Percentiles rank a stretch among this genome's conserved stretches.
Conservation (phyloP, 345 rosid genomes). For the Bruguiera sexangula region DNA sequence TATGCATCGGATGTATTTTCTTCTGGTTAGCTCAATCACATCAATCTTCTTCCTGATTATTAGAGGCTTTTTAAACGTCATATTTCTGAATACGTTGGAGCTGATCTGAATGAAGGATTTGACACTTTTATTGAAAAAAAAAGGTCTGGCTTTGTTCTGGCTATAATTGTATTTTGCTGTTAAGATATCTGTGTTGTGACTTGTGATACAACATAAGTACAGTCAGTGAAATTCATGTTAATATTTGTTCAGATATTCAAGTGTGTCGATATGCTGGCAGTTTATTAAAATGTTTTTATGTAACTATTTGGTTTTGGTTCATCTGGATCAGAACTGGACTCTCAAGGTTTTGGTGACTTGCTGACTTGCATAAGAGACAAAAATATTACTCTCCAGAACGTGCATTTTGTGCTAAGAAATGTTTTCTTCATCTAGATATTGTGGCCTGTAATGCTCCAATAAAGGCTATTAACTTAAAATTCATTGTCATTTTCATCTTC, state of each 20-base stretch:
- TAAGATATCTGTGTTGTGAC: neutral
- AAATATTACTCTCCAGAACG: slow-evolving; percentile 74
- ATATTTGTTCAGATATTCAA: neutral
- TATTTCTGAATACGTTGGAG: slow-evolving; percentile 75
- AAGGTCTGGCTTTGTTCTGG: slow-evolving; percentile 41
- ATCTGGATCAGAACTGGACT: slow-evolving; percentile 66
- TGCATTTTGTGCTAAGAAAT: slow-evolving; percentile 89
- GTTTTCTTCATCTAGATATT: slow-evolving; percentile 16
- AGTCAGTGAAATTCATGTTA: neutral
- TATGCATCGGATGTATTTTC: slow-evolving; percentile 1
- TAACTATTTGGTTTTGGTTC: slow-evolving; percentile 7
- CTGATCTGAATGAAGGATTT: slow-evolving; percentile 89
- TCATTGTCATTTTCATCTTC: slow-evolving; percentile 13
- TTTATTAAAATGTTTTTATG: no score
- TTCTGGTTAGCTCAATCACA: slow-evolving; percentile 15
- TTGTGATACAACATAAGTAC: neutral
- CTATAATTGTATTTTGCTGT: neutral
- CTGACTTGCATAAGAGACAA: slow-evolving; percentile 82
- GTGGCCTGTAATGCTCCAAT: neutral
- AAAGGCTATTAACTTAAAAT: slow-evolving; percentile 25
- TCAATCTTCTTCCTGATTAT: slow-evolving; percentile 16
- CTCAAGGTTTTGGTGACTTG: slow-evolving; percentile 83
- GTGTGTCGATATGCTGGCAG: no score
- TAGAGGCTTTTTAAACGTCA: slow-evolving; percentile 89
- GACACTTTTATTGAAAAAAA: slow-evolving; percentile 81